Base-by-base conservation (phyloP, 1,139 yeast genomes). In the Magnusiomyces ingens region DNA sequence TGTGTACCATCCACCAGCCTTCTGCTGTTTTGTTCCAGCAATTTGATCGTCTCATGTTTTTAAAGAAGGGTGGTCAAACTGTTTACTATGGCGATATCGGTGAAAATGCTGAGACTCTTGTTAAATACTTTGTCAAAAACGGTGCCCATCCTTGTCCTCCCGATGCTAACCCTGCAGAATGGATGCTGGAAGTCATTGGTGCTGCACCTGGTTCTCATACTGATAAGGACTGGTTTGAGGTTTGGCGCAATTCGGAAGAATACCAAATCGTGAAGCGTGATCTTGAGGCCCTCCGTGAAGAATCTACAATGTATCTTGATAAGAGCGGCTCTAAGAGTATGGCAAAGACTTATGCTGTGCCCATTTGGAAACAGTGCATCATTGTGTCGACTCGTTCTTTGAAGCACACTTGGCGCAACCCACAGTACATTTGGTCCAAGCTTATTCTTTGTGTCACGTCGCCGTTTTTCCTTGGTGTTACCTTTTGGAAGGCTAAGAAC, bases 81-180 rank as follows among this genome's bases (percentile, higher is more conserved):
- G 87, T 83, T n/a, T 85, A 84, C 67, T 84, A 83, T 65, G 91
- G 91, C 53, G 86, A 82, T 52, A 73, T 85, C 60, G 91, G 91
- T 55, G 69, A 74, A 42, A 77, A 79, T 62, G 82, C 85, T 56
- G 66, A 68, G 50, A 73, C 77, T 2, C 72, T 84, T 68, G 78
- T 82, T 50, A 67, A 77, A 55, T 85, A 84, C 67, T 85, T 84
- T 63, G 90, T 84, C 62, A 64, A 67, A 18, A 69, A 83, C 61
- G 89, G 90, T 42, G 81, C 87, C 36, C 78, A 77, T 49, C 78
- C 77, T 47, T 81, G 84, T 68, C 86, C 85, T 13, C 70, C 73
- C 17, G 76, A 75, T 50, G 86, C 84, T 3, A 82, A 82, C 60
- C 89, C 88, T 8, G 88, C 88, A 2, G 89, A 82, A 64, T 83